Conservation (phyloP, 805 yeast genomes). For the Tetrapisispora taiwanensis region DNA sequence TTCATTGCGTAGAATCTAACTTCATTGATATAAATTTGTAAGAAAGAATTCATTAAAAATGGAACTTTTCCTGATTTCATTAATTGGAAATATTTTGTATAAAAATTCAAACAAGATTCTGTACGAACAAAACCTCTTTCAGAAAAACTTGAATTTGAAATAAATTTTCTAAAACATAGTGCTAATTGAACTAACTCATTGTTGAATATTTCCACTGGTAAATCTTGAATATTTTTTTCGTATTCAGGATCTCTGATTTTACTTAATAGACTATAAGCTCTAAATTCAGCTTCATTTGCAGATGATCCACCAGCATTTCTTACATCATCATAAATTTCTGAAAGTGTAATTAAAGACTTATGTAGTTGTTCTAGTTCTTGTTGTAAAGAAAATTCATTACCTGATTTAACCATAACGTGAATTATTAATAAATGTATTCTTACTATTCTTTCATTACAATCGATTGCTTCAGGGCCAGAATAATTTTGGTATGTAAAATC, state of each 20-base stretch:
- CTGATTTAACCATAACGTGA: constrained; percentile 74
- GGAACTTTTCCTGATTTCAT: constrained; percentile 46
- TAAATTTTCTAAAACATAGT: constrained; percentile 52
- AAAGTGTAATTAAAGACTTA: constrained; percentile 78
- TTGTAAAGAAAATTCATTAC: constrained; percentile 74
- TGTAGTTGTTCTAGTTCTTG: constrained; percentile 93
- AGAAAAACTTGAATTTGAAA: constrained; percentile 50
- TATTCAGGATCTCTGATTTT: constrained; percentile 78
- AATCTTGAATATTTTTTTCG: constrained; percentile 59
- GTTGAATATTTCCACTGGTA: constrained; percentile 49
- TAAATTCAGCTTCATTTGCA: constrained; percentile 85
- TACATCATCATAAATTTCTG: constrained; percentile 78
- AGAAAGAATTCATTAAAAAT: constrained; percentile 56
- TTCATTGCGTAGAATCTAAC: constrained; percentile 64
- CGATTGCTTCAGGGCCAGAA: constrained; percentile 86
- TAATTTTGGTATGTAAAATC: constrained; percentile 94
- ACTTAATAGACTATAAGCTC: constrained; percentile 75
- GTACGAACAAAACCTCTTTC: constrained; percentile 44
- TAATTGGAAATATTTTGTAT: constrained; percentile 52
- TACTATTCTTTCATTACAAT: constrained; percentile 85
- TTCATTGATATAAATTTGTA: constrained; percentile 75
- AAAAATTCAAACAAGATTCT: constrained; percentile 53
- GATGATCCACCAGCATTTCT: constrained; percentile 57
- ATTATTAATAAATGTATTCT: constrained; percentile 74
- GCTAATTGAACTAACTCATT: constrained; percentile 60